Evolutionary conservation across 495 filamentous ascomycete species (phyloP).

Genomic region (Podospora anserina): DNA sequence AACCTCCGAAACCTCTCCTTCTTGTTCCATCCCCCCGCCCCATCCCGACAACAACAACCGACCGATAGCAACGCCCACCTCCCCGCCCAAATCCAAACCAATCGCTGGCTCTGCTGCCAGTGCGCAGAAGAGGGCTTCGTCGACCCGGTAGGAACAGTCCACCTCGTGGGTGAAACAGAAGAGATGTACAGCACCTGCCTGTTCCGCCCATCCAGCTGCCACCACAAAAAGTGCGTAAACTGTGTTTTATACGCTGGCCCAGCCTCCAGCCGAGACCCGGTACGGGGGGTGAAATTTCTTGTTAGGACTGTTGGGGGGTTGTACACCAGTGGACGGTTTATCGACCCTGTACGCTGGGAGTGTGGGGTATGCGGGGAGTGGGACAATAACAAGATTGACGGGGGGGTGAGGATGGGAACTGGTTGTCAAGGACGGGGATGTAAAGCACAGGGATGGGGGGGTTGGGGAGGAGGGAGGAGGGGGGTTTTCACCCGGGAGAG

Average conservation of each 20-base stretch:
- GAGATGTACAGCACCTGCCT: slow-evolving; percentile 7
- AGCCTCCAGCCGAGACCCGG: not conserved
- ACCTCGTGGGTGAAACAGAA: not conserved
- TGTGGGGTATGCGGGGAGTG: slow-evolving; percentile 31
- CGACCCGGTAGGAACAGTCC: slow-evolving; percentile 28
- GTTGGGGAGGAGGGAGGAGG: not conserved
- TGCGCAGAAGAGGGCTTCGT: slow-evolving; percentile 22
- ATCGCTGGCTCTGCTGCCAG: slow-evolving; percentile 32
- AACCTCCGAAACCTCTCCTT: not conserved
- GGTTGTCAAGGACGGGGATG: not conserved
- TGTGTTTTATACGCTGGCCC: slow-evolving; percentile 22
- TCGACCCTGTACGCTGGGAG: slow-evolving; percentile 32
- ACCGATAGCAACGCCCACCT: not conserved
- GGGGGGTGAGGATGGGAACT: not conserved
- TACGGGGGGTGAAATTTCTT: slow-evolving; percentile 6
- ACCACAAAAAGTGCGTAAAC: slow-evolving; percentile 26
- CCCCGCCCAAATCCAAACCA: slow-evolving; percentile 18
- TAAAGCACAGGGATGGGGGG: not conserved
- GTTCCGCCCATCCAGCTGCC: slow-evolving; percentile 19
- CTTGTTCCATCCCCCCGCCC: not conserved
- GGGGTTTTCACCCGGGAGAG: slow-evolving; percentile 17
- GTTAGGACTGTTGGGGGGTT: slow-evolving; percentile 28
- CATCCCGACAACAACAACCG: not conserved
- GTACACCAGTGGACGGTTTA: slow-evolving; percentile 20
- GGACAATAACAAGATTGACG: slow-evolving; percentile 23